These are phyloP conservation scores for Populus tremula DNA, from an alignment of 345 rosid genomes.

Conservation along the genomic window DNA sequence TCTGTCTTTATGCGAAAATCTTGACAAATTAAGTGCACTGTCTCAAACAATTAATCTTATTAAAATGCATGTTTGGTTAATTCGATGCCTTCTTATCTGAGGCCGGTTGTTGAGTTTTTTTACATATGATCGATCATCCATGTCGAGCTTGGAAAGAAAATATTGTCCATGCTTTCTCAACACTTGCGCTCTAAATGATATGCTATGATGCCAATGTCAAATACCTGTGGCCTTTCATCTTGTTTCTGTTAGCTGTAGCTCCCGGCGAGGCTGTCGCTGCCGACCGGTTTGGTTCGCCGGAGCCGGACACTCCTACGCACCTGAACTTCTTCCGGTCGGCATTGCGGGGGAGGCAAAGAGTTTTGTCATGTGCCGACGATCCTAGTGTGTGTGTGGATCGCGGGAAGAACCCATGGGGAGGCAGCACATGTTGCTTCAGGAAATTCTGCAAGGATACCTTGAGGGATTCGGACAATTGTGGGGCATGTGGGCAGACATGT, in stretches of 20 bases:
- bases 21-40: constrained; percentile 12
- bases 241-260: constrained; percentile 9
- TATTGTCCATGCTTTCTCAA: constrained; percentile 14
- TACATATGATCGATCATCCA: background rate
- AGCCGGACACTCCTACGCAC: constrained; percentile 17
- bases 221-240: background rate
- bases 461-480: constrained; percentile 31
- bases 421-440: constrained; percentile 31
- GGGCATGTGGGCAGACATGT: constrained; percentile 30
- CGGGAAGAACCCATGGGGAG: constrained; percentile 40
- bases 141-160: background rate
- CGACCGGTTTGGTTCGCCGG: background rate
- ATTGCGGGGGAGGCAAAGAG: constrained; percentile 23
- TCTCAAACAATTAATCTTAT: background rate
- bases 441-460: constrained; percentile 26
- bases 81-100: background rate
- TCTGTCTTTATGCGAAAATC: constrained; percentile 10
- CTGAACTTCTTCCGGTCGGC: constrained; percentile 18
- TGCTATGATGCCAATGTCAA: background rate
- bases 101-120: background rate
- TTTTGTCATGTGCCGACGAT: constrained; percentile 27
- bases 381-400: constrained; percentile 26
- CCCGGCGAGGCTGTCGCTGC: constrained; percentile 7
- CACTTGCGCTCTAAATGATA: no score
- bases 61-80: background rate